Evolutionary conservation across 768 basidiomycete genomes (phyloP), one percentile per base, ranked within the genome.

Genomic region (Mycena metata): DNA sequence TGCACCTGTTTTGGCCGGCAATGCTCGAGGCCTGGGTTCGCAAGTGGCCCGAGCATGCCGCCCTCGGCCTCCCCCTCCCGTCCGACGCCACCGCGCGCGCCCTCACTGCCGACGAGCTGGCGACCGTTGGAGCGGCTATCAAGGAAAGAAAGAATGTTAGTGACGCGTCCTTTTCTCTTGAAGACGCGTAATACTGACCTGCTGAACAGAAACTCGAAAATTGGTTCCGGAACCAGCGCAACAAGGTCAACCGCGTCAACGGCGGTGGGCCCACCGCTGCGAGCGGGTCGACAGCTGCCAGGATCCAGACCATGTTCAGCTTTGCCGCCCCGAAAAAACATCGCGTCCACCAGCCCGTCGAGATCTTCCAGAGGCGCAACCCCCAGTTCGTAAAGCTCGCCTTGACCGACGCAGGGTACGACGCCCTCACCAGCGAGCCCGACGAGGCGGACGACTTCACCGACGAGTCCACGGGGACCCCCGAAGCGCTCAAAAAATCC

Each of bases 1-100:
- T 66, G 3, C 33, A 41, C 24, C 57, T 51, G 3, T 59, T 66
- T 56, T 58, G 56, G 64, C 55, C 55, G 6, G 11, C 57, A 2
- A 19, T 66, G 56, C 0, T 2, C 15, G 57, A 66, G 17, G 56
- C 19, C 0, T 66, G 36, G 39, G 58, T 66, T 30, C 6, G 13
- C 8, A 9, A 16, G 3, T 58, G 6, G 5, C 50, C 64, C 4
- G 56, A 66, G 39, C 41, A 66, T 6, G 17, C 19, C 2, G 4
- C 15, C 0, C 56, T 66, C 6, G 24, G 46, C 1, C 56, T 66
- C 1, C 56, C 56, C 0, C 47, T 43, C 9, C 64, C 64, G 17
- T 19, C 9, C 26, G 47, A 50, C 41, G 11, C 7, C 1, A 11
- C 24, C 8, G 41, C 36, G 1, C 36, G 24, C 0, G 17, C 9